Evolutionary conservation across 768 basidiomycete genomes (phyloP), one percentile per base, ranked within the genome.

Genomic region (Boletus subparvulus): DNA sequence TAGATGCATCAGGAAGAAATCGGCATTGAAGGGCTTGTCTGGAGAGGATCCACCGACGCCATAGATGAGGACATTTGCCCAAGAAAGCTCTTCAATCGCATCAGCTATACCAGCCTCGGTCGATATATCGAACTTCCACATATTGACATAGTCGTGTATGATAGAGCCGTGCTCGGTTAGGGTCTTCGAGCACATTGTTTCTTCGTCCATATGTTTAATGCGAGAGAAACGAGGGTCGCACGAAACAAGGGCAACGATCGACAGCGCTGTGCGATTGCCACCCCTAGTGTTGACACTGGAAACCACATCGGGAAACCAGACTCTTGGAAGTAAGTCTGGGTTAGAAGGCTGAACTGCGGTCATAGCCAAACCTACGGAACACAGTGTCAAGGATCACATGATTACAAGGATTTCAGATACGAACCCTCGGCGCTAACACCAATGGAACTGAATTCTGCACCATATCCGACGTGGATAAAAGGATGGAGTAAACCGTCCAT

Each of bases 1-100:
- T 6, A 89, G 73, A 63, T 90, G 88, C 79, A 86, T 83, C 19
- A 87, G 59, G 73, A 83, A 81, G 73, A 90, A 89, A 61, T 89
- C 84, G 1, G 82, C 83, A 36, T 80, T 81, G 74, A 87, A 86
- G 80, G 45, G 69, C 73, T 58, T 79, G 74, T 51, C 68, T 59
- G 19, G 54, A 11, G 75, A 65, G 72, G 75, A 83, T 14, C 83
- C 86, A 21, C 78, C 80, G 36, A 87, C 73, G 1, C 80, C 85
- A 62, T 84, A 91, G n/a, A 87, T 75, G 17, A 87, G 63, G 0
- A 67, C 72, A 46, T 77, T 79, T 21, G 77, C 70, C 82, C 85
- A 90, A 4, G 73, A 72, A 19, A 90, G 68, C 61, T 90, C 87
- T 62, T 85, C 84, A 13, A 86, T 74, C 58, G 85, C 87, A 37